A percentile compares a stretch with the other conserved stretches of the same genome.
Conservation (phyloP, 169 alveolate species). For the Blepharisma undulans region DNA sequence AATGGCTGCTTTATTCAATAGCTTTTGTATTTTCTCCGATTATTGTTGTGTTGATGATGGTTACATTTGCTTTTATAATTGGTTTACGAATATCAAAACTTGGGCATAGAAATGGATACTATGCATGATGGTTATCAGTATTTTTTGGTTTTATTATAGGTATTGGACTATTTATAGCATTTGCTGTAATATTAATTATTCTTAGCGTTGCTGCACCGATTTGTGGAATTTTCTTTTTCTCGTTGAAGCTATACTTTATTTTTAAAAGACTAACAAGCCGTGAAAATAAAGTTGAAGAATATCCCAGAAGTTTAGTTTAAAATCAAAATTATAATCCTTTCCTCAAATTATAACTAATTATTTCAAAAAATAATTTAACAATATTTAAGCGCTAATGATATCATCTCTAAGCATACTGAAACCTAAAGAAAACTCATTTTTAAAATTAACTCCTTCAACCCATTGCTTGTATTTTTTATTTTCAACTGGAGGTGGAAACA, state of each 20-base stretch:
- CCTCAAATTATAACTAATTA: too few species aligned
- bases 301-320: background rate
- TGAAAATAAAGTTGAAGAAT: background rate
- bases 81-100: background rate
- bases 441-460: background rate
- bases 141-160: background rate
- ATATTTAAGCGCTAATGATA: background rate
- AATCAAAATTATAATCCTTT: too few species aligned
- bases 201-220: background rate
- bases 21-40: background rate
- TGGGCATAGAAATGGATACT: background rate
- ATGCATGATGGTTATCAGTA: background rate
- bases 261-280: background rate
- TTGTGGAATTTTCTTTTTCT: background rate
- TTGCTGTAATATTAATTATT: background rate
- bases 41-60: background rate
- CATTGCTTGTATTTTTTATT: background rate
- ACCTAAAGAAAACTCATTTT: background rate
- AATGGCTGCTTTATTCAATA: background rate
- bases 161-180: background rate
- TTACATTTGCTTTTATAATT: background rate
- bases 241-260: background rate
- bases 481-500: constrained; percentile 65
- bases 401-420: background rate
- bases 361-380: too few species aligned